These are phyloP conservation scores for Xylaria venustula DNA, from an alignment of 495 filamentous ascomycete genomes.

Conservation along the genomic window DNA sequence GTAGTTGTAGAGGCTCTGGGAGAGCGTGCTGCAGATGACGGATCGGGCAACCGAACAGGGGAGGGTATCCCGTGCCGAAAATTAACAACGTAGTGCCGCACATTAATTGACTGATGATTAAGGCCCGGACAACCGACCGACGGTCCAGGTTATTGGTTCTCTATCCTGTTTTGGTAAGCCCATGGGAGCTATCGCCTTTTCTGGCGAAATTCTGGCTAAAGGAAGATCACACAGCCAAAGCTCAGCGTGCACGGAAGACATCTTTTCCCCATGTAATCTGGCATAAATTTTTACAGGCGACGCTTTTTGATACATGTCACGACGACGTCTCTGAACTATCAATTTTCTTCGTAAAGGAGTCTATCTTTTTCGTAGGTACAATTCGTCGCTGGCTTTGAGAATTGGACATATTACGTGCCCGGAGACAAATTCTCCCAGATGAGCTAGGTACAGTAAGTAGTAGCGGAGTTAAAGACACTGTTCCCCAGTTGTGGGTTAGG, in stretches of 20 bases:
- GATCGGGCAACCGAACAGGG: constrained; percentile 6
- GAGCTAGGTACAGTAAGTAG: too few relatives aligned
- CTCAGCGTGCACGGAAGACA: constrained; percentile 18
- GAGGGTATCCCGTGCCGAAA: constrained; percentile 1
- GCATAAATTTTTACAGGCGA: background rate
- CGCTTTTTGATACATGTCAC: background rate
- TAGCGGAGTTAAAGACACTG: too few relatives aligned
- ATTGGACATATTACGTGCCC: background rate
- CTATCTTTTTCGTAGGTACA: too few relatives aligned
- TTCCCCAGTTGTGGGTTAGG: too few relatives aligned
- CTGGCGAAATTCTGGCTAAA: constrained; percentile 46
- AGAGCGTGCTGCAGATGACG: background rate
- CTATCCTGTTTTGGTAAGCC: background rate
- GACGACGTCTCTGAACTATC: too few relatives aligned
- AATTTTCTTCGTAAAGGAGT: too few relatives aligned
- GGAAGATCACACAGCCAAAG: constrained; percentile 42
- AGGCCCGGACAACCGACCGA: constrained; percentile 45
- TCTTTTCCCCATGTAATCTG: background rate
- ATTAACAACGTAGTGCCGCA: background rate
- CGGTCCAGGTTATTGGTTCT: constrained; percentile 39
- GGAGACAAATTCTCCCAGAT: too few relatives aligned
- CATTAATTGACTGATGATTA: constrained; percentile 10
- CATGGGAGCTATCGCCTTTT: constrained; percentile 8
- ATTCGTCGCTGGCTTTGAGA: too few relatives aligned
- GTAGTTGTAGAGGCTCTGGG: background rate